Evolutionary conservation across 1,284 basidiomycete species (phyloP).

Genomic region (Puccinia polysora): DNA sequence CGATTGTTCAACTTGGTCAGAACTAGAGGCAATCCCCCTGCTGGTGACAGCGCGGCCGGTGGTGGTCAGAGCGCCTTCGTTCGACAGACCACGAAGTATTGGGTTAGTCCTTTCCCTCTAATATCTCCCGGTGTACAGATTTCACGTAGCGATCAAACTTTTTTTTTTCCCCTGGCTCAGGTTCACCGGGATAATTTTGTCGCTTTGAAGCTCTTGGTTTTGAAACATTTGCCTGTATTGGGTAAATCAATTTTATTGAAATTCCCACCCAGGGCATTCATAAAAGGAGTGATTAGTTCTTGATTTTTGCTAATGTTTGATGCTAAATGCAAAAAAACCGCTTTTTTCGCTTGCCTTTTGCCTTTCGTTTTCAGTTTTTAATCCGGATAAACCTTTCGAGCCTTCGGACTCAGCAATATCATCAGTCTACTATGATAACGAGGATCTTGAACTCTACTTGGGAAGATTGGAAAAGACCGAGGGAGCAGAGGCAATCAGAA

Average conservation of each 20-base stretch:
- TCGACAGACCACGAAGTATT: conserved; percentile 96
- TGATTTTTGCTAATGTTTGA: background rate
- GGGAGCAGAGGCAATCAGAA: conserved; percentile 90
- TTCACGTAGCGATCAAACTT: conserved; percentile 1
- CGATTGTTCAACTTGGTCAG: conserved; percentile 92
- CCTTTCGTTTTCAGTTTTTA: conserved; percentile 66
- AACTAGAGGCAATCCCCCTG: conserved; percentile 86
- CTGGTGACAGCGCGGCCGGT: conserved; percentile 88
- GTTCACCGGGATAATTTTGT: conserved; percentile 92
- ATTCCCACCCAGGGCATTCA: background rate
- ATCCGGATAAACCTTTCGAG: conserved; percentile 90
- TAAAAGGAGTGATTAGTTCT: background rate
- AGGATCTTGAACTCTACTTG: conserved; percentile 94
- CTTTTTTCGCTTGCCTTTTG: conserved; percentile 21
- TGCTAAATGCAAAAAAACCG: background rate
- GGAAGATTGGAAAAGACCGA: conserved; percentile 97
- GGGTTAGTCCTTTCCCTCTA: conserved; percentile 61
- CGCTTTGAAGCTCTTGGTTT: conserved; percentile 88
- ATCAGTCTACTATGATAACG: conserved; percentile 65
- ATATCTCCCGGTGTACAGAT: background rate
- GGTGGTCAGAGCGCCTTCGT: conserved; percentile 95
- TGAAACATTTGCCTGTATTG: conserved; percentile 85
- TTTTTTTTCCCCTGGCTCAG: conserved; percentile 53
- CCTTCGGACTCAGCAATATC: conserved; percentile 72
- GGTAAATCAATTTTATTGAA: conserved; percentile 57